Percentiles rank a stretch among this genome's conserved stretches.
phyloP scores from a whole-genome alignment of 2,329 filamentous ascomycete genomes.

The Beauveria caledonica region DNA sequence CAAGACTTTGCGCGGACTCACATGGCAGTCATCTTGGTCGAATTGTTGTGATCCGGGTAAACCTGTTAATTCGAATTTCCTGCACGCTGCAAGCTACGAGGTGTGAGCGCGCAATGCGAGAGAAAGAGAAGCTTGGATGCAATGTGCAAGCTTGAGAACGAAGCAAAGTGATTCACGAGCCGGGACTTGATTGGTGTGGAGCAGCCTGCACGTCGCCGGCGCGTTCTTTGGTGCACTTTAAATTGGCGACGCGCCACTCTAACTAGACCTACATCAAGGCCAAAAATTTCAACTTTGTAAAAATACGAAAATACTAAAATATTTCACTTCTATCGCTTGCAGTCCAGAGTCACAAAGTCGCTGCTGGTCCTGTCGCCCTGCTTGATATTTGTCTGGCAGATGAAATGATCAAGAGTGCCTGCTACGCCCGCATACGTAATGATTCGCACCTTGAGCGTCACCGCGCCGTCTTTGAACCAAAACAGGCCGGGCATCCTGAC shows the following conservation, averaged over 20 bases:
- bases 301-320: neutral
- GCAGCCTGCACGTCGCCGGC: neutral
- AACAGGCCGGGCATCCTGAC: neutral
- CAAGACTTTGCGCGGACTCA: slow-evolving; percentile 18
- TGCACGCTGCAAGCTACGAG: neutral
- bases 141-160: neutral
- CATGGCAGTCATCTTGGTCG: slow-evolving; percentile 31
- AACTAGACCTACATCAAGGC: neutral
- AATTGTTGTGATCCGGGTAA: slow-evolving; percentile 1
- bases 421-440: slow-evolving; percentile 4
- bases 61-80: neutral
- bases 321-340: neutral
- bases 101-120: neutral
- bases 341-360: slow-evolving; percentile 2
- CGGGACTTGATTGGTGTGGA: neutral
- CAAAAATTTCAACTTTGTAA: no score
- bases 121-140: neutral
- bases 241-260: slow-evolving; percentile 3
- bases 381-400: slow-evolving; percentile 4
- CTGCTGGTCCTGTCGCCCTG: slow-evolving; percentile 5
- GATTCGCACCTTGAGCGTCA: slow-evolving; percentile 2
- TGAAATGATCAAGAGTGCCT: slow-evolving; percentile 2
- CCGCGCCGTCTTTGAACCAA: neutral
- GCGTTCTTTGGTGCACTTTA: slow-evolving; percentile 5
- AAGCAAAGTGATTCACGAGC: slow-evolving; percentile 1